A percentile compares a stretch with the other conserved stretches of the same genome.
phyloP scores from a whole-genome alignment of 2,329 filamentous ascomycete species.

The Trichoderma gracile region DNA sequence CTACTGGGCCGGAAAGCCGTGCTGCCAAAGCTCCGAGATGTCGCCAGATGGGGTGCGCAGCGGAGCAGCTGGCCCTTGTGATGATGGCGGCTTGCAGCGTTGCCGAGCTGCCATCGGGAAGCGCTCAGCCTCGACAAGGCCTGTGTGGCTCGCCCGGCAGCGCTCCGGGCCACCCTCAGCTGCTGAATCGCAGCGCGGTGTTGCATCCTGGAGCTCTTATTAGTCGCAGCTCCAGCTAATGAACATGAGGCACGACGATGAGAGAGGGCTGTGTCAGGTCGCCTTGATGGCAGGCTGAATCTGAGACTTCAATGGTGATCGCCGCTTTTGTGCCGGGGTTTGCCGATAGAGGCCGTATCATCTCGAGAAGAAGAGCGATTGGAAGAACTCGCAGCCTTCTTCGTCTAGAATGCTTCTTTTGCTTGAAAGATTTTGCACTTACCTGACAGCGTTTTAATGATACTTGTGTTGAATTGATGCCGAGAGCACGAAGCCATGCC shows the following conservation, averaged over 20 bases:
- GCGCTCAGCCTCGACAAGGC: background rate
- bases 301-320: background rate
- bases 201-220: constrained; percentile 11
- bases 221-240: background rate
- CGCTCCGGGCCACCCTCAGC: constrained; percentile 9
- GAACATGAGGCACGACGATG: background rate
- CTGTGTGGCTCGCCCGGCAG: background rate
- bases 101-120: background rate
- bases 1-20: background rate
- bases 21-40: background rate
- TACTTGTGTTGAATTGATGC: no score
- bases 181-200: constrained; percentile 1
- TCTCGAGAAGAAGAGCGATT: background rate
- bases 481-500: no score
- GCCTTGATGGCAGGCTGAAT: constrained; percentile 7
- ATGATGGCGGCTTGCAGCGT: background rate
- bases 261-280: background rate
- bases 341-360: constrained; percentile 18
- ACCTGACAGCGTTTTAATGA: no score
- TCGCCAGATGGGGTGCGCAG: background rate
- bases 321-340: constrained; percentile 14
- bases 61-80: background rate
- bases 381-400: background rate
- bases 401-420: background rate
- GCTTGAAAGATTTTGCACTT: no score